Base-by-base conservation (phyloP, 805 yeast species). In the Starmerella vaccinii region DNA sequence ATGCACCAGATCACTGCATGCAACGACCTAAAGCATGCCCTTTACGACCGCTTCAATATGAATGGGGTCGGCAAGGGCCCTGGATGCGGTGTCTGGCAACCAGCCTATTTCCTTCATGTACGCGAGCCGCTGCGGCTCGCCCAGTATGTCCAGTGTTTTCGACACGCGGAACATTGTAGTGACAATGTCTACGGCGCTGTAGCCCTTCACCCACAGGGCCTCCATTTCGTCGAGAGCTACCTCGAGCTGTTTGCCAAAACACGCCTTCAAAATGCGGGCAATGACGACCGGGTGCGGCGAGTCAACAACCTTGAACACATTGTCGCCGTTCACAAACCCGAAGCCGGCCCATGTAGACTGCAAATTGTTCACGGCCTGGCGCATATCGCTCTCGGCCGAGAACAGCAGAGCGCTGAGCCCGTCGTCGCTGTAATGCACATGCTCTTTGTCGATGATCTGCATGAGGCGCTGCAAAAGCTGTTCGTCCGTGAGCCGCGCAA, bases 41-140 rank as follows among this genome's bases (percentile, higher is more conserved):
- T 92, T 0, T 92, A 92, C 63, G 75, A 85, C 56, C 73, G 82
- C 54, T 92, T 92, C 69, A 92, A 92, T 62, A 72, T 74, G 33
- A 71, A 77, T n/a, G 61, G 57, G 15, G 84, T 92, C 23, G 97
- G 97, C 0, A 92, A 90, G 63, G 98, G 98, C 2, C 97, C 98
- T 1, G 98, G 98, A 0, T 85, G 95, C 70, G 99, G 99, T 1
- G 84, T 92, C 65, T 92, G 99, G 99, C 97, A 92, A 63, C 98
- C 98, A 78, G 5, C 98, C 98, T 41, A 92, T 86, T 59, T 84
- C 88, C 62, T 81, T 80, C 57, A 92, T 81, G 63, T 83, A 76
- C 52, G 83, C 90, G 53, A 92, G 71, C 56, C 95, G 70, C 50
- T 71, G 73, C 46, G 73, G 74, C 63, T 92, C 97, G 38, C 72